A percentile compares a stretch with the other conserved stretches of the same genome.
Evolutionary conservation across 179 eudicot species (phyloP).

Genomic region (Spinacia oleracea): DNA sequence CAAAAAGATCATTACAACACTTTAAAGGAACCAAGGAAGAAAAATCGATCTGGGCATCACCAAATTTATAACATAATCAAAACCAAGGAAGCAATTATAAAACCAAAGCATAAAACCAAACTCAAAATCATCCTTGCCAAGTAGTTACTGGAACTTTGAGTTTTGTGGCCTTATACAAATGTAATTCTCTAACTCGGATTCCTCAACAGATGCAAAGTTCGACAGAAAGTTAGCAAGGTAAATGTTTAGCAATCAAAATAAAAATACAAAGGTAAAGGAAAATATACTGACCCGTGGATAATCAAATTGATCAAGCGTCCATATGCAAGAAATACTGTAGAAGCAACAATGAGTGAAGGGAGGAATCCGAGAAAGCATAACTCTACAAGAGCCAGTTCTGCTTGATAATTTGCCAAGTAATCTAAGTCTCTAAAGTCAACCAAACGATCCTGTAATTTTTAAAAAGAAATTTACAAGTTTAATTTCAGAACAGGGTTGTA

Average conservation of each 20-base stretch:
- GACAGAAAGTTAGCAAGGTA: neutral
- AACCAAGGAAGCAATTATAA: neutral
- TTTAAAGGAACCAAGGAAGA: no score
- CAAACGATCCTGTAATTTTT: slow-evolving; percentile 43
- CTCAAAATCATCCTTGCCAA: neutral
- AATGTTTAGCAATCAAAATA: neutral
- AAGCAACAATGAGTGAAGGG: slow-evolving; percentile 81
- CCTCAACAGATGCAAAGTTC: slow-evolving; percentile 38
- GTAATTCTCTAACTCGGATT: slow-evolving; percentile 76
- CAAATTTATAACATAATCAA: slow-evolving; percentile 8
- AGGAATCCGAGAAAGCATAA: slow-evolving; percentile 64
- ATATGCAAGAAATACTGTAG: slow-evolving; percentile 92
- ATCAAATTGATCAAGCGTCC: slow-evolving; percentile 69
- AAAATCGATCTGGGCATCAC: slow-evolving; percentile 16
- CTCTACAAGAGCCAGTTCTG: slow-evolving; percentile 74
- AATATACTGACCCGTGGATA: slow-evolving; percentile 73
- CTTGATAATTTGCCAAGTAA: slow-evolving; percentile 73
- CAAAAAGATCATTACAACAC: no score
- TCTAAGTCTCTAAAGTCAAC: slow-evolving; percentile 69
- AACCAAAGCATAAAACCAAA: no score
- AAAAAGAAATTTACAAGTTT: neutral
- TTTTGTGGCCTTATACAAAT: slow-evolving; percentile 66
- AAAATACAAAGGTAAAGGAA: neutral
- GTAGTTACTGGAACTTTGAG: slow-evolving; percentile 58
- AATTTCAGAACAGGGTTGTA: neutral